Conservation (phyloP, 2,329 filamentous ascomycete species). For the Juglanconis sp. region DNA sequence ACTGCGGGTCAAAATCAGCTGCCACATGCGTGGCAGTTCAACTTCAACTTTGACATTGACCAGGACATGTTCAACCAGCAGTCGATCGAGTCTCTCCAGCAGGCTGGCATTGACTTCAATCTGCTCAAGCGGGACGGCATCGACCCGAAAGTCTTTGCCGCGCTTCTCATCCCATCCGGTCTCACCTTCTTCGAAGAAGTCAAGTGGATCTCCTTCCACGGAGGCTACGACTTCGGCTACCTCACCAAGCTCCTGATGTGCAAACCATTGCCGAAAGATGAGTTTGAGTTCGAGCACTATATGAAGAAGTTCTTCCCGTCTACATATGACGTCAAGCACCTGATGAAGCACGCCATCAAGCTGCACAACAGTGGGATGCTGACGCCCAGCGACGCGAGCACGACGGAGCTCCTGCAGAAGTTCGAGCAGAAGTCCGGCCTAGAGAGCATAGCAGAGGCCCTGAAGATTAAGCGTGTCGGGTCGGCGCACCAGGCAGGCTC, state of each 20-base stretch:
- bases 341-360: conserved; percentile 84
- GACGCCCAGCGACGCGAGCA: conserved; percentile 61
- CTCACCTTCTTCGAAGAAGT: conserved; percentile 84
- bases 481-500: conserved; percentile 89
- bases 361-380: conserved; percentile 62
- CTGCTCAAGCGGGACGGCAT: conserved; percentile 85
- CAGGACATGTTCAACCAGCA: conserved; percentile 98
- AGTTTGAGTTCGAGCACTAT: conserved; percentile 81
- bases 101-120: conserved; percentile 88
- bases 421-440: conserved; percentile 89
- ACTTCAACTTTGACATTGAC: conserved; percentile 93
- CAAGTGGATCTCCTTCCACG: conserved; percentile 96
- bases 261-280: conserved; percentile 79
- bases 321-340: conserved; percentile 93
- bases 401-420: conserved; percentile 73
- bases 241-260: conserved; percentile 90
- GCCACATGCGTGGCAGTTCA: conserved; percentile 97
- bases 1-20: conserved; percentile 49
- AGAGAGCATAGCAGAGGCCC: conserved; percentile 88
- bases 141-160: conserved; percentile 82
- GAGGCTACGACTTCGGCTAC: conserved; percentile 97
- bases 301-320: conserved; percentile 92
- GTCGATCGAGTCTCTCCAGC: conserved; percentile 85
- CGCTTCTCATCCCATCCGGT: conserved; percentile 86
- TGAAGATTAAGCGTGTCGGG: conserved; percentile 86